Conservation (phyloP, 2,329 filamentous ascomycete genomes). For the Tetracladium maxilliforme region DNA sequence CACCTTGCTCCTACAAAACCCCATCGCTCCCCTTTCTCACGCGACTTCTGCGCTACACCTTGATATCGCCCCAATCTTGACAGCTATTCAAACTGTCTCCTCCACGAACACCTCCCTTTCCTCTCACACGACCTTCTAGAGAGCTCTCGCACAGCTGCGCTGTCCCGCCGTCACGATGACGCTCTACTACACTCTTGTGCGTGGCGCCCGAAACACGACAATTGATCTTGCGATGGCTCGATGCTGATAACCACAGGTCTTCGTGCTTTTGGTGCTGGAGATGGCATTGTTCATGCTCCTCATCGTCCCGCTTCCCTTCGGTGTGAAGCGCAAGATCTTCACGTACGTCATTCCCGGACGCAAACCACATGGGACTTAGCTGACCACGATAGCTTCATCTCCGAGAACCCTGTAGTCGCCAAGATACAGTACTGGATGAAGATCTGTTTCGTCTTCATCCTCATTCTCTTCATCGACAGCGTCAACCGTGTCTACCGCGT, state of each 20-base stretch:
- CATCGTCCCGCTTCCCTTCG: constrained; percentile 80
- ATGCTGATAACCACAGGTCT: constrained; percentile 44
- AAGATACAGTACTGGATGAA: constrained; percentile 97
- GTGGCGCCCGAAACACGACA: constrained; percentile 7
- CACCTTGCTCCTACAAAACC: too few species aligned
- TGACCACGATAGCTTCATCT: constrained; percentile 52
- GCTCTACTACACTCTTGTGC: constrained; percentile 33
- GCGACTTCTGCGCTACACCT: too few species aligned
- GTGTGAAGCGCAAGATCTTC: constrained; percentile 71
- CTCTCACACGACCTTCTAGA: too few species aligned
- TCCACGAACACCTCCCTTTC: too few species aligned
- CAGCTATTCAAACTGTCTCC: too few species aligned
- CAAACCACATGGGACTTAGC: constrained; percentile 1
- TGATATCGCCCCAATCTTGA: too few species aligned
- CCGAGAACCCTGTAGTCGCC: constrained; percentile 69
- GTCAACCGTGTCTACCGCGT: constrained; percentile 94
- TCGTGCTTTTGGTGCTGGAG: constrained; percentile 68
- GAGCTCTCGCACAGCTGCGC: too few species aligned
- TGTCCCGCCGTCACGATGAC: constrained; percentile 23
- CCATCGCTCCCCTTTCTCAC: too few species aligned
- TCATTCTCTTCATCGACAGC: constrained; percentile 95
- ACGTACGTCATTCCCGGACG: constrained; percentile 28
- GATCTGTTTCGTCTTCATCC: constrained; percentile 98
- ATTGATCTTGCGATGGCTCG: constrained; percentile 5
- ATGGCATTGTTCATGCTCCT: constrained; percentile 70